phyloP scores from a whole-genome alignment of 1,284 basidiomycete species.

The Puccinia novopanici region DNA sequence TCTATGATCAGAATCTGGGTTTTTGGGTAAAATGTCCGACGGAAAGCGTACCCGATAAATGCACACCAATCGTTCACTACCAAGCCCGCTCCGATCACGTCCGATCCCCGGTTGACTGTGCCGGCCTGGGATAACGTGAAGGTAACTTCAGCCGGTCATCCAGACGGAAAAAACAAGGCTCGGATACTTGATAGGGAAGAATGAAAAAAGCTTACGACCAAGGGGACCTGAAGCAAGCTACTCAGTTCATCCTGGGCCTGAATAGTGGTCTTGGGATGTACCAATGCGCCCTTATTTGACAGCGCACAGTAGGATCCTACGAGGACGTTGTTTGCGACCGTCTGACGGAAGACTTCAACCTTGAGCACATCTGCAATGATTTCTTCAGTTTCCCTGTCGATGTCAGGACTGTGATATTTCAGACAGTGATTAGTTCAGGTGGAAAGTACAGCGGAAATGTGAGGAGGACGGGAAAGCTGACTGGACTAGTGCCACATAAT shows the following conservation, averaged over 20 bases:
- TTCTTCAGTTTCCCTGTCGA: constrained; percentile 98
- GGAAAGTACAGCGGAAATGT: constrained; percentile 25
- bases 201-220: constrained; percentile 64
- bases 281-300: constrained; percentile 93
- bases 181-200: not conserved
- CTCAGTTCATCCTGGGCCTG: constrained; percentile 98
- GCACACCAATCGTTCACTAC: constrained; percentile 99
- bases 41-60: constrained; percentile 70
- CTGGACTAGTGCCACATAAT: constrained; percentile 93
- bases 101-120: constrained; percentile 96
- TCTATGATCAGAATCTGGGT: not conserved
- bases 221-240: constrained; percentile 86
- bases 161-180: not conserved
- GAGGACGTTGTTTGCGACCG: constrained; percentile 92
- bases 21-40: constrained; percentile 40
- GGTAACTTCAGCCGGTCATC: too few species aligned
- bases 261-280: constrained; percentile 93
- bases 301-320: constrained; percentile 94
- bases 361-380: constrained; percentile 99
- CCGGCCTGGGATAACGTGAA: constrained; percentile 65
- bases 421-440: constrained; percentile 58
- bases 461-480: not conserved
- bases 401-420: constrained; percentile 67
- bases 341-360: constrained; percentile 98
- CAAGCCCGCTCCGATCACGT: constrained; percentile 93